phyloP scores from a whole-genome alignment of 1,284 basidiomycete genomes.

The Sparassis latifolia region DNA sequence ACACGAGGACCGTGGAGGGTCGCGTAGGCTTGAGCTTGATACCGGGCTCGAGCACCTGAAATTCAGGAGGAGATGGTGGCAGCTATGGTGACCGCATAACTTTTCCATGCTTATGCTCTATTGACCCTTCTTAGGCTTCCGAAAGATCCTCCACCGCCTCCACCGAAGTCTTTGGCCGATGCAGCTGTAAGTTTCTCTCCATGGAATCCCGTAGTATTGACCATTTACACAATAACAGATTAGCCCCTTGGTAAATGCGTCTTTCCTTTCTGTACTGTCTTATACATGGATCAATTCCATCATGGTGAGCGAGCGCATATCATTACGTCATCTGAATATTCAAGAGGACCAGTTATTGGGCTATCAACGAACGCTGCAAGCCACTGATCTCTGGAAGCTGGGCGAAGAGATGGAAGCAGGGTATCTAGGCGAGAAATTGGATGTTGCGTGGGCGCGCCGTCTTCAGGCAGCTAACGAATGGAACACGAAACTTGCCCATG shows the following conservation, averaged over 20 bases:
- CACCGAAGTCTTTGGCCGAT: constrained; percentile 50
- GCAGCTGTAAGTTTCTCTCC: constrained; percentile 33
- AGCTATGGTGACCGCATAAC: constrained; percentile 29
- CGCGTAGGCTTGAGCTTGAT: constrained; percentile 36
- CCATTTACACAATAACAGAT: constrained; percentile 25
- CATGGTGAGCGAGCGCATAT: constrained; percentile 38
- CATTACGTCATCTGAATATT: background rate
- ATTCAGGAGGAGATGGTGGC: constrained; percentile 43
- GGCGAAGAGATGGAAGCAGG: constrained; percentile 47
- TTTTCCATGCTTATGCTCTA: constrained; percentile 1
- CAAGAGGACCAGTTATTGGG: constrained; percentile 37
- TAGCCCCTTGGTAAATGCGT: constrained; percentile 54
- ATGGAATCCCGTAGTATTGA: background rate
- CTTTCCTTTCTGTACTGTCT: constrained; percentile 50
- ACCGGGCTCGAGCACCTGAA: constrained; percentile 37
- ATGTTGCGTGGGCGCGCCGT: constrained; percentile 43
- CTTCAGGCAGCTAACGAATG: constrained; percentile 42
- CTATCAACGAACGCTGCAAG: constrained; percentile 67
- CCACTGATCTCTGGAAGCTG: constrained; percentile 69
- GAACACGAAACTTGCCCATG: constrained; percentile 45
- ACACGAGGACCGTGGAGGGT: background rate
- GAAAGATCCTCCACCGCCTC: constrained; percentile 48
- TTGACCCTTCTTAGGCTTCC: constrained; percentile 42
- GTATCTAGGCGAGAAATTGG: constrained; percentile 41
- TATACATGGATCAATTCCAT: constrained; percentile 66